Conservation (phyloP, 2,329 filamentous ascomycete genomes). For the Colletotrichum tamarilloi region DNA sequence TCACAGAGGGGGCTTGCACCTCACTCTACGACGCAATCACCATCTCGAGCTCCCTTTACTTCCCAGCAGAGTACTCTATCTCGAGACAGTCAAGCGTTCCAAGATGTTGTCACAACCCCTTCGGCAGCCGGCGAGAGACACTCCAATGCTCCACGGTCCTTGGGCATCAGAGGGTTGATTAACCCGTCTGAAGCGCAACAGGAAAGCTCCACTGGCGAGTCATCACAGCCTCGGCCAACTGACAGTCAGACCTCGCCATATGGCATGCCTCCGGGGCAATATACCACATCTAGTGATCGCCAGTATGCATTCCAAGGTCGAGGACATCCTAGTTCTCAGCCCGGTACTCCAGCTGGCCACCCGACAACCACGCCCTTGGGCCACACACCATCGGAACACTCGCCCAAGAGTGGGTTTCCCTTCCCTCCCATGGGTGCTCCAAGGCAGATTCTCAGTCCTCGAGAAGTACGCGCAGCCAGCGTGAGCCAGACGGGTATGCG, state of each 20-base stretch:
- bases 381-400: conserved; percentile 46
- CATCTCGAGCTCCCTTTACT: conserved; percentile 43
- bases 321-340: conserved; percentile 46
- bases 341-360: conserved; percentile 44
- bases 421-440: conserved; percentile 44
- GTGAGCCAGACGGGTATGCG: conserved; percentile 42
- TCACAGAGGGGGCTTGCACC: conserved; percentile 69
- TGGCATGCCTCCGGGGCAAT: conserved; percentile 39
- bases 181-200: conserved; percentile 48
- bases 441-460: conserved; percentile 47
- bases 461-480: conserved; percentile 43
- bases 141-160: conserved; percentile 32
- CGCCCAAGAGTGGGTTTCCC: conserved; percentile 44
- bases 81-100: conserved; percentile 40
- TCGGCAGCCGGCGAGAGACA: conserved; percentile 32
- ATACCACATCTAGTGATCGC: conserved; percentile 38
- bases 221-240: conserved; percentile 34
- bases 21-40: conserved; percentile 64
- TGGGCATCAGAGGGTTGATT: conserved; percentile 52
- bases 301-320: conserved; percentile 40
- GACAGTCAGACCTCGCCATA: conserved; percentile 37
- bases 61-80: conserved; percentile 21
- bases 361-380: conserved; percentile 41
- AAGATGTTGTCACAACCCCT: conserved; percentile 33
- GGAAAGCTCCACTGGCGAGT: conserved; percentile 36